Conservation (phyloP, 2,329 filamentous ascomycete species). For the Colletotrichum lentis region DNA sequence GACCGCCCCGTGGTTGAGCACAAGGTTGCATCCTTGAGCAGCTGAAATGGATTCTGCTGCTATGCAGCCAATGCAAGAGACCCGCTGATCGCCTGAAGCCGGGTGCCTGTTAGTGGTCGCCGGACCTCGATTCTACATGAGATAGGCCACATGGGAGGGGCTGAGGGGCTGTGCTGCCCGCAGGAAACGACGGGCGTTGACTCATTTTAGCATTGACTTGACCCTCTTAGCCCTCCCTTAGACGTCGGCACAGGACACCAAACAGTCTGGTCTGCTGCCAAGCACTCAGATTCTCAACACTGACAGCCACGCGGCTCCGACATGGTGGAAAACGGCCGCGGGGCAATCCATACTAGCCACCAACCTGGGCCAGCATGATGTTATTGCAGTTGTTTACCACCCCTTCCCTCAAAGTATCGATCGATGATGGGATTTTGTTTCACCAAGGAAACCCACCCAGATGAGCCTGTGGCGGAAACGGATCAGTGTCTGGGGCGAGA, state of each 20-base stretch:
- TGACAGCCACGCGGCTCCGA: constrained; percentile 30
- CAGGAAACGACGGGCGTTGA: constrained; percentile 28
- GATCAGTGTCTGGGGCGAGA: constrained; percentile 10
- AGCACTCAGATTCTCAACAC: constrained; percentile 1
- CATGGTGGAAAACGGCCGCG: constrained; percentile 5
- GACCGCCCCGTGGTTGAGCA: constrained; percentile 24
- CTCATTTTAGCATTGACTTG: constrained; percentile 34
- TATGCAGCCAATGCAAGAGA: constrained; percentile 23
- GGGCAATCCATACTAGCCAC: constrained; percentile 17
- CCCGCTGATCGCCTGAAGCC: constrained; percentile 36
- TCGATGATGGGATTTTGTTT: constrained; percentile 24
- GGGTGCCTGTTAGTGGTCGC: constrained; percentile 29
- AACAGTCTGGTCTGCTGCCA: not conserved
- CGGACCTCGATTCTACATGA: constrained; percentile 27
- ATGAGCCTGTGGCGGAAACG: constrained; percentile 8
- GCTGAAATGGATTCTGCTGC: constrained; percentile 33
- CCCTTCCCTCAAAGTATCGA: not conserved
- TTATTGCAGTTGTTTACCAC: constrained; percentile 26
- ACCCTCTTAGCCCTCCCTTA: constrained; percentile 14
- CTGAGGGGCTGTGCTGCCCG: constrained; percentile 37
- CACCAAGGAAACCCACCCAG: constrained; percentile 14
- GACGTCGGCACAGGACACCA: constrained; percentile 22
- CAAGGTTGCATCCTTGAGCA: constrained; percentile 31
- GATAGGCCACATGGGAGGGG: constrained; percentile 27
- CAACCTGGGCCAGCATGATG: constrained; percentile 22